phyloP scores from a whole-genome alignment of 2,329 filamentous ascomycete species.

The Arthrinium puccinioides region DNA sequence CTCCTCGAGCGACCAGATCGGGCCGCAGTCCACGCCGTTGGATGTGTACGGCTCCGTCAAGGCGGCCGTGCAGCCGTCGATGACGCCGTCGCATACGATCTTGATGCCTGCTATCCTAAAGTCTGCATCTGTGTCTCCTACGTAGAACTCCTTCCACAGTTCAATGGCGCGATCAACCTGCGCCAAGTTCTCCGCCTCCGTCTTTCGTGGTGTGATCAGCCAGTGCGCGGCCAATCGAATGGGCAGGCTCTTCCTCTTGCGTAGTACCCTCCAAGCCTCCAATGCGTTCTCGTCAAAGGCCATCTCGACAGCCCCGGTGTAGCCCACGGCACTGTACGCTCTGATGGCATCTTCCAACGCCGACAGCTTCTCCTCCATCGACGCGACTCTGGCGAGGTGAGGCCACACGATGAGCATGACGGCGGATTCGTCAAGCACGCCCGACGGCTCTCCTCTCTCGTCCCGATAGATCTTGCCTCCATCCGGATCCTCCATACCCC shows the following conservation, averaged over 20 bases:
- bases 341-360: slow-evolving; percentile 38
- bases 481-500: slow-evolving; percentile 36
- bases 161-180: slow-evolving; percentile 46
- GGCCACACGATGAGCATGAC: slow-evolving; percentile 48
- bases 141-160: slow-evolving; percentile 36
- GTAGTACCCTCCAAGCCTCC: slow-evolving; percentile 39
- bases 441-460: slow-evolving; percentile 35
- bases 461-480: slow-evolving; percentile 47
- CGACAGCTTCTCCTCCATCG: slow-evolving; percentile 38
- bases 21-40: slow-evolving; percentile 35
- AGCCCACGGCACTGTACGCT: slow-evolving; percentile 41
- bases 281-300: slow-evolving; percentile 50
- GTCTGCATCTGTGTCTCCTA: slow-evolving; percentile 33
- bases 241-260: slow-evolving; percentile 24
- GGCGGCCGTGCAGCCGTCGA: slow-evolving; percentile 59
- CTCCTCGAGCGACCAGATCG: slow-evolving; percentile 47
- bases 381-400: slow-evolving; percentile 38
- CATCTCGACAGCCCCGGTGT: slow-evolving; percentile 51
- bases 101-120: slow-evolving; percentile 52
- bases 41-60: slow-evolving; percentile 50
- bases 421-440: slow-evolving; percentile 47
- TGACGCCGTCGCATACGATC: slow-evolving; percentile 56
- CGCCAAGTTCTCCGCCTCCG: slow-evolving; percentile 33
- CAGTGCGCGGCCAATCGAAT: slow-evolving; percentile 49
- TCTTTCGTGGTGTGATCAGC: slow-evolving; percentile 40